Conservation (phyloP, 2,329 filamentous ascomycete species). For the Clarireedia hainanense region DNA sequence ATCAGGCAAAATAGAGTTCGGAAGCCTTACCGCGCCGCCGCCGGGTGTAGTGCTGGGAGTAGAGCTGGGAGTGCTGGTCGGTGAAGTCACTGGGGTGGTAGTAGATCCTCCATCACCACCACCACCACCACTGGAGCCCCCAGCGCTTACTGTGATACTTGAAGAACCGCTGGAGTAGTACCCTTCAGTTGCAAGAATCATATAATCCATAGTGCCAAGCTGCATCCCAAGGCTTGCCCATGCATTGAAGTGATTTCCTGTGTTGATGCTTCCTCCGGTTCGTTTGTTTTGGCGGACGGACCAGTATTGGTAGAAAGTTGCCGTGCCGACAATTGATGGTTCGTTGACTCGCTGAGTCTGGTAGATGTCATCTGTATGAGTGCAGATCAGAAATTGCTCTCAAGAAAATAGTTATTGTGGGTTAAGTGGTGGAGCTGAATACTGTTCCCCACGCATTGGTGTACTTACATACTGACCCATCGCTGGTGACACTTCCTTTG, state of each 20-base stretch:
- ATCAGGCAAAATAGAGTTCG: no score
- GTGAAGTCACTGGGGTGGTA: not conserved
- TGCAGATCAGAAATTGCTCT: no score
- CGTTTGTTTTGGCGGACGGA: constrained; percentile 43
- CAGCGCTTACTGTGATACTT: constrained; percentile 10
- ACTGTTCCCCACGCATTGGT: not conserved
- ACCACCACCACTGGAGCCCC: not conserved
- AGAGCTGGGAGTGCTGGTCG: not conserved
- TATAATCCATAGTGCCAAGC: constrained; percentile 41
- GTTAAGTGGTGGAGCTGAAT: not conserved
- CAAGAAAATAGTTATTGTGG: not conserved
- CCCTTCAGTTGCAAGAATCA: constrained; percentile 35
- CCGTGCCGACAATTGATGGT: constrained; percentile 40
- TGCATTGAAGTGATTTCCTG: constrained; percentile 43
- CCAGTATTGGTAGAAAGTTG: constrained; percentile 47
- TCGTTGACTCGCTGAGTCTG: constrained; percentile 31
- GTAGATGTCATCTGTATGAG: constrained; percentile 30
- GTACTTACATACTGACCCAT: constrained; percentile 42
- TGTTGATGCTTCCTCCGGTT: constrained; percentile 41
- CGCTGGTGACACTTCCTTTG: constrained; percentile 43
- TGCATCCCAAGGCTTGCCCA: constrained; percentile 41
- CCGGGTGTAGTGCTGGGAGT: no score
- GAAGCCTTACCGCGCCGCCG: no score
- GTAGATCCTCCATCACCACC: not conserved
- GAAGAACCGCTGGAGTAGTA: constrained; percentile 12